These are phyloP conservation scores for Neofusicoccum umdonicola DNA, from an alignment of 2,329 filamentous ascomycete genomes.

Conservation along the genomic window DNA sequence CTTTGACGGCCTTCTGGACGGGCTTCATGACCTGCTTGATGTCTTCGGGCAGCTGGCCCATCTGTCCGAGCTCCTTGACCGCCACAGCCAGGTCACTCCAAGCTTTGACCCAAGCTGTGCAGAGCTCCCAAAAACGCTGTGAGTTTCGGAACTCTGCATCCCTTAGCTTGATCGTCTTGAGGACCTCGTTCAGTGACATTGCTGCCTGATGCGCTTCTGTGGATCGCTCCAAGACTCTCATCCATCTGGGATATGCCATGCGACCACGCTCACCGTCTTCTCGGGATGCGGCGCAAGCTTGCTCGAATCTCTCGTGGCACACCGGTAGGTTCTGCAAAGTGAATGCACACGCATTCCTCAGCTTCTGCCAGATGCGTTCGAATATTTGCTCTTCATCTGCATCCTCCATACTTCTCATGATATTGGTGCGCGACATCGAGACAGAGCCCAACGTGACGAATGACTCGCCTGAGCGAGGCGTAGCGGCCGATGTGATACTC, in stretches of 20 bases:
- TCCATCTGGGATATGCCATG: slow-evolving; percentile 39
- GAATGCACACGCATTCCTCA: slow-evolving; percentile 71
- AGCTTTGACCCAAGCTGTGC: slow-evolving; percentile 68
- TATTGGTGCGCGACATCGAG: slow-evolving; percentile 44
- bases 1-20: slow-evolving; percentile 78
- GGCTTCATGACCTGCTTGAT: slow-evolving; percentile 73
- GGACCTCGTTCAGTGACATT: slow-evolving; percentile 67
- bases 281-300: slow-evolving; percentile 20
- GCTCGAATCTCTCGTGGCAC: slow-evolving; percentile 63
- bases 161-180: slow-evolving; percentile 79
- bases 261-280: slow-evolving; percentile 34
- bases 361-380: slow-evolving; percentile 75
- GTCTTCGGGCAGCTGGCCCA: slow-evolving; percentile 43
- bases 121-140: slow-evolving; percentile 65
- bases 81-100: slow-evolving; percentile 66
- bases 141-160: slow-evolving; percentile 72
- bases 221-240: slow-evolving; percentile 68
- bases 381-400: slow-evolving; percentile 78
- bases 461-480: slow-evolving; percentile 78
- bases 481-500: slow-evolving; percentile 49
- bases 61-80: slow-evolving; percentile 49
- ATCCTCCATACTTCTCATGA: slow-evolving; percentile 58
- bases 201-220: slow-evolving; percentile 69
- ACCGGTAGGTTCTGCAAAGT: slow-evolving; percentile 69
- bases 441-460: slow-evolving; percentile 59